Percentiles rank a stretch among this genome's conserved stretches.
Evolutionary conservation across 2,329 filamentous ascomycete genomes (phyloP).

Genomic region (Macrophomina pseudophaseolina): DNA sequence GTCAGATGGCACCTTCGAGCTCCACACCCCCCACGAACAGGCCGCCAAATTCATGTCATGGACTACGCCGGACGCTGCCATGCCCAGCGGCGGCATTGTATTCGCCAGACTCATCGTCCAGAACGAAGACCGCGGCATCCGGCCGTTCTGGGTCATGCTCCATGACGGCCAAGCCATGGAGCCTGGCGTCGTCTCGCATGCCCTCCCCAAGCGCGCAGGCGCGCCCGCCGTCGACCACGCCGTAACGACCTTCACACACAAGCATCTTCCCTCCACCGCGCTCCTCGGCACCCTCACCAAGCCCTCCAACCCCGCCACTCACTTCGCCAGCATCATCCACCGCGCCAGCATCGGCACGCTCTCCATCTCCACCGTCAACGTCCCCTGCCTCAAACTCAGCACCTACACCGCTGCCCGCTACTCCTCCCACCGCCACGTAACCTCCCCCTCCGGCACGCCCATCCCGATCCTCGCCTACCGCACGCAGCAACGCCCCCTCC

Average conservation of each 20-base stretch:
- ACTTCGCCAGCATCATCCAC: constrained; percentile 33
- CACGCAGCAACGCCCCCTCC: neutral
- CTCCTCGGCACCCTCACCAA: constrained; percentile 36
- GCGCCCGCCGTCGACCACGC: constrained; percentile 40
- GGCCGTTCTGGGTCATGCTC: constrained; percentile 41
- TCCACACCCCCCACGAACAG: constrained; percentile 39
- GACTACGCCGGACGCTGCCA: constrained; percentile 31
- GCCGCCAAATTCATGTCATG: constrained; percentile 43
- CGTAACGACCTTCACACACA: constrained; percentile 43
- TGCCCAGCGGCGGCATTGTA: constrained; percentile 40
- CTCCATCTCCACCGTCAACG: constrained; percentile 19
- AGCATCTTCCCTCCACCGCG: constrained; percentile 34
- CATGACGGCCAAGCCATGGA: constrained; percentile 35
- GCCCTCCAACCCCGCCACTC: constrained; percentile 31
- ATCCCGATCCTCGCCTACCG: neutral
- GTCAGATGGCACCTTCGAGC: constrained; percentile 40
- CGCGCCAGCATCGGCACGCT: constrained; percentile 24
- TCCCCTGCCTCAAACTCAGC: constrained; percentile 20
- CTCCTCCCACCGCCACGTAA: neutral
- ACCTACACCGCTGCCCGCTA: constrained; percentile 11
- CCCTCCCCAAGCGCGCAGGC: constrained; percentile 37
- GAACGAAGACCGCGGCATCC: constrained; percentile 35
- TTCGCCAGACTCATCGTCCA: constrained; percentile 40
- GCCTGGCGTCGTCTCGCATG: constrained; percentile 36
- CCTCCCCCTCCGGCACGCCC: neutral